Conservation (phyloP, 2,329 filamentous ascomycete species). For the Colletotrichum sp. region DNA sequence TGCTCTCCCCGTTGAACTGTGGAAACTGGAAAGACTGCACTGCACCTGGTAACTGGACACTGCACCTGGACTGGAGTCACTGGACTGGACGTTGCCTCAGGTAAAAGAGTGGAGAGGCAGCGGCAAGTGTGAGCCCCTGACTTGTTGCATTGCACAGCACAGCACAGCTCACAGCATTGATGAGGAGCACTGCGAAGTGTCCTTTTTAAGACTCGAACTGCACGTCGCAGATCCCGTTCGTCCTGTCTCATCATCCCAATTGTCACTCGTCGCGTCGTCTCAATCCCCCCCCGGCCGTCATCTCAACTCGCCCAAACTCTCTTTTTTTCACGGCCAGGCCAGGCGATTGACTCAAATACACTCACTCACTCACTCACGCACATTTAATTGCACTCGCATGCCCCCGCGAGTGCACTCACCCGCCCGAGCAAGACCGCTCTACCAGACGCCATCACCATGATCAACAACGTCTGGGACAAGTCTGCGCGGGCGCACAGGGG, state of each 20-base stretch:
- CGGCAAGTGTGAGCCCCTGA: background rate
- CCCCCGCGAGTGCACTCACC: background rate
- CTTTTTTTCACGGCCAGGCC: background rate
- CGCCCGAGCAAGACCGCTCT: background rate
- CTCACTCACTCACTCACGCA: background rate
- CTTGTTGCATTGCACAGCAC: background rate
- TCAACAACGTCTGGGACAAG: slow-evolving; percentile 8
- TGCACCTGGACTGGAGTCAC: too few relatives aligned
- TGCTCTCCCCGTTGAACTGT: background rate
- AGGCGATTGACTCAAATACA: background rate
- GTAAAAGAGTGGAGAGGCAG: background rate
- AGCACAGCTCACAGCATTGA: background rate
- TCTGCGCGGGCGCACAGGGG: slow-evolving; percentile 6
- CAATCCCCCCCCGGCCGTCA: background rate
- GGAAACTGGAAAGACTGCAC: background rate
- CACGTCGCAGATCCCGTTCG: background rate
- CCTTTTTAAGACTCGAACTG: background rate
- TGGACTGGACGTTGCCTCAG: background rate
- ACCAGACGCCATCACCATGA: background rate
- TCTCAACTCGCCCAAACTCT: background rate
- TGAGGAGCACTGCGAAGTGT: background rate
- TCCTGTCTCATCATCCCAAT: background rate
- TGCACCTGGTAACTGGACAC: background rate
- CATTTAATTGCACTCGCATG: background rate
- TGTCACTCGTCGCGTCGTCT: background rate